These are phyloP conservation scores for Pseudozyma flocculosa DNA, from an alignment of 1,284 basidiomycete genomes.

Conservation along the genomic window DNA sequence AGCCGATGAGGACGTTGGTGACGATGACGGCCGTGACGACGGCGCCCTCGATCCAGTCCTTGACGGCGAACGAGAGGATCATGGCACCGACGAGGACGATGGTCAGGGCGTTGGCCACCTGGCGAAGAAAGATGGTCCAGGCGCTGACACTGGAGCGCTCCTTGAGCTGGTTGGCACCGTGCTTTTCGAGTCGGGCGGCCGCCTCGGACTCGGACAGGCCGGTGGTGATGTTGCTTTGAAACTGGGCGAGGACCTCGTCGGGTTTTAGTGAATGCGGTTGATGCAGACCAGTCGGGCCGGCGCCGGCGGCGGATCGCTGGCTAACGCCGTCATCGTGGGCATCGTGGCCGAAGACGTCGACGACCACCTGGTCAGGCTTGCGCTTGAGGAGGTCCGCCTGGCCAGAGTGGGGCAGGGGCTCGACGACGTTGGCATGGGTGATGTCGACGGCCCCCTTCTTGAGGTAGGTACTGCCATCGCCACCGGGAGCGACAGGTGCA, in stretches of 20 bases:
- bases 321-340: slow-evolving; percentile 12
- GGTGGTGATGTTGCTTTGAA: slow-evolving; percentile 27
- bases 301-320: slow-evolving; percentile 36
- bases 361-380: slow-evolving; percentile 2
- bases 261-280: slow-evolving; percentile 48
- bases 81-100: slow-evolving; percentile 64
- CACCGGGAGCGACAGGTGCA: neutral
- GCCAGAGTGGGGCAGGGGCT: neutral
- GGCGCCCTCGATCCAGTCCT: slow-evolving; percentile 67
- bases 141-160: slow-evolving; percentile 41
- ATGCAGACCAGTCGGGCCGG: slow-evolving; percentile 42
- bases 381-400: neutral
- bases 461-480: neutral
- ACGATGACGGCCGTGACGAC: slow-evolving; percentile 66
- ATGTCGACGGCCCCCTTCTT: neutral
- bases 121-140: slow-evolving; percentile 45
- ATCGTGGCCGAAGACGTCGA: slow-evolving; percentile 9
- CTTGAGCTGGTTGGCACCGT: slow-evolving; percentile 43
- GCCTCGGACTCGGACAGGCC: slow-evolving; percentile 38
- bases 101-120: slow-evolving; percentile 51
- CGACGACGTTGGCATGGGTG: neutral
- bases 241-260: slow-evolving; percentile 25
- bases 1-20: slow-evolving; percentile 49
- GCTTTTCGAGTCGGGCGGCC: slow-evolving; percentile 14
- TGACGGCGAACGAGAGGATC: slow-evolving; percentile 65